A percentile compares a stretch with the other conserved stretches of the same genome.
Conservation (phyloP, 129 eudicot species). For the Flaveria robusta region DNA sequence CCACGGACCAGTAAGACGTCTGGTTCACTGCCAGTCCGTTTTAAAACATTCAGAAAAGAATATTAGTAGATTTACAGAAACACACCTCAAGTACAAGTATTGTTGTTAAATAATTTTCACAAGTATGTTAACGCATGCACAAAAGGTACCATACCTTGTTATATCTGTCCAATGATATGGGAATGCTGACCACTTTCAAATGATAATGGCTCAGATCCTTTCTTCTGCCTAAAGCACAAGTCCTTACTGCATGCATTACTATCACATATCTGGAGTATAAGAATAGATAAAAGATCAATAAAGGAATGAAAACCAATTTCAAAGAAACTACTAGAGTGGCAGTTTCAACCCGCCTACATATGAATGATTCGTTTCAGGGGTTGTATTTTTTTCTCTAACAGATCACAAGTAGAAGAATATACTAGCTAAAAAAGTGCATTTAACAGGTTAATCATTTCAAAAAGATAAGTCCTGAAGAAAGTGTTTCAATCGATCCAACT, state of each 20-base stretch:
- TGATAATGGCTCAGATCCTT: constrained; percentile 70
- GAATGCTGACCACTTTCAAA: constrained; percentile 64
- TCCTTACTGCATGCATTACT: constrained; percentile 87
- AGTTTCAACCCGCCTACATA: constrained; percentile 1
- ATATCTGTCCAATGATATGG: constrained; percentile 80
- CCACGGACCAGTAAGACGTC: no score
- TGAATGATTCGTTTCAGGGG: background rate
- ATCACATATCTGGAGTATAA: constrained; percentile 73
- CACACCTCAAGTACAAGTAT: constrained; percentile 4
- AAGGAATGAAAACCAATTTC: background rate
- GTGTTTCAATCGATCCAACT: background rate
- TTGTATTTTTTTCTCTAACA: background rate
- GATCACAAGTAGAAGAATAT: background rate
- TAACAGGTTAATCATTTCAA: background rate
- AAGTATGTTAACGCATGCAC: no score
- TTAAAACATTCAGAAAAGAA: no score
- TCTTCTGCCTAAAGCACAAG: constrained; percentile 84
- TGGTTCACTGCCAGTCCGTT: no score
- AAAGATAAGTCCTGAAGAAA: background rate
- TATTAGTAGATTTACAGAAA: constrained; percentile 11
- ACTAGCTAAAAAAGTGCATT: background rate
- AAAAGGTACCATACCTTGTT: constrained; percentile 49
- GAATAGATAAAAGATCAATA: background rate
- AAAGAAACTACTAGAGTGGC: background rate
- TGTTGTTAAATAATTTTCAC: background rate